These are phyloP conservation scores for Ilex aquifolium DNA, from an alignment of 257 asterid species.

Conservation along the genomic window DNA sequence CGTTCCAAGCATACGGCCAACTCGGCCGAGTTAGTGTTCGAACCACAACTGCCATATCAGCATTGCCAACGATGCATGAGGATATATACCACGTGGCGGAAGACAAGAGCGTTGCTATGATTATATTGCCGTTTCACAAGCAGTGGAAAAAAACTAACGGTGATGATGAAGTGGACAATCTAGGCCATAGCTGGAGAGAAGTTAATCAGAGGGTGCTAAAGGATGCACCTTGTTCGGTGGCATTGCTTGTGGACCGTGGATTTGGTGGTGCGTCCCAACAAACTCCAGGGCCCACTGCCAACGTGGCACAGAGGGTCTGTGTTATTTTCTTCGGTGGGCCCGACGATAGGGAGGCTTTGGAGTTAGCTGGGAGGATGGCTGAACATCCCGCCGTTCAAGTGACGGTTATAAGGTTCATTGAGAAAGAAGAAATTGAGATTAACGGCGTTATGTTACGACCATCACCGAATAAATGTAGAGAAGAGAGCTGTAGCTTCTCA, in stretches of 20 bases:
- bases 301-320: slow-evolving; percentile 25
- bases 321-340: slow-evolving; percentile 49
- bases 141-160: slow-evolving; percentile 22
- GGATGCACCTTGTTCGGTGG: slow-evolving; percentile 36
- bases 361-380: slow-evolving; percentile 45
- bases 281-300: slow-evolving; percentile 4
- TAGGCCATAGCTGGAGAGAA: slow-evolving; percentile 30
- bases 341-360: slow-evolving; percentile 42
- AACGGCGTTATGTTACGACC: slow-evolving; percentile 1
- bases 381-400: slow-evolving; percentile 41
- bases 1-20: slow-evolving; percentile 24
- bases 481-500: slow-evolving; percentile 1
- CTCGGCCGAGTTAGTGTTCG: slow-evolving; percentile 22
- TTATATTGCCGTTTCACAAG: slow-evolving; percentile 36
- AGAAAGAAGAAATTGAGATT: background rate
- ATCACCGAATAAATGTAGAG: slow-evolving; percentile 5
- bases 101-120: slow-evolving; percentile 25
- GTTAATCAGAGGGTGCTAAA: slow-evolving; percentile 29
- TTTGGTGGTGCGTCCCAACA: slow-evolving; percentile 11
- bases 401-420: slow-evolving; percentile 28
- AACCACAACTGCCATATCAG: slow-evolving; percentile 25
- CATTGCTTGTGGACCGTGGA: slow-evolving; percentile 41
- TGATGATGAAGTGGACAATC: slow-evolving; percentile 21
- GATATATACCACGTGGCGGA: slow-evolving; percentile 41
- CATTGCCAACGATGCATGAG: slow-evolving; percentile 38